A percentile compares a stretch with the other conserved stretches of the same genome.
Evolutionary conservation across 106 monocot species (phyloP).

Genomic region (Dendrobium chrysotoxum): DNA sequence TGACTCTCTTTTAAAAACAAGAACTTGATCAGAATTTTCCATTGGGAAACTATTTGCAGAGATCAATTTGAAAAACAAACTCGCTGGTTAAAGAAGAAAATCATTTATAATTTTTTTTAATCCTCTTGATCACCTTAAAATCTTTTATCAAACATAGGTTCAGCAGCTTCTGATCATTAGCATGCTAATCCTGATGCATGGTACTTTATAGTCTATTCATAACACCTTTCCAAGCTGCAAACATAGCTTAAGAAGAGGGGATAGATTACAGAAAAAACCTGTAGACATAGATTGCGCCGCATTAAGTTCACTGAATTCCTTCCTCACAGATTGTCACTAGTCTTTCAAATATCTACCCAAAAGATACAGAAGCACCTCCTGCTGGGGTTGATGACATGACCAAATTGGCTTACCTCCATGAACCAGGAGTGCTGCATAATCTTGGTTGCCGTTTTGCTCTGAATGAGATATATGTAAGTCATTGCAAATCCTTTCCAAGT

Average conservation of each 20-base stretch:
- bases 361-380: slow-evolving; percentile 84
- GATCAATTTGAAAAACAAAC: background rate
- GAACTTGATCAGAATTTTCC: background rate
- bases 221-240: background rate
- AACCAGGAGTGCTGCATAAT: slow-evolving; percentile 92
- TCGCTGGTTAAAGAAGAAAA: background rate
- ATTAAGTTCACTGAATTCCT: background rate
- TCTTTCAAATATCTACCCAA: slow-evolving; percentile 75
- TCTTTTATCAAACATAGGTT: background rate
- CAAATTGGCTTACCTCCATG: slow-evolving; percentile 90
- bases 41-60: background rate
- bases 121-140: background rate
- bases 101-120: background rate
- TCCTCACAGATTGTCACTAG: slow-evolving; percentile 45
- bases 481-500: background rate
- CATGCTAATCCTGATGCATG: background rate
- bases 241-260: no score
- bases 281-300: background rate
- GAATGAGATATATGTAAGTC: slow-evolving; percentile 87
- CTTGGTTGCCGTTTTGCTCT: slow-evolving; percentile 69
- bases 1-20: no score
- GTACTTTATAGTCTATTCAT: background rate
- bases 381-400: slow-evolving; percentile 98
- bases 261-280: background rate
- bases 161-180: background rate